Percentiles rank a stretch among this genome's conserved stretches.
Conservation (phyloP, 257 asterid genomes). For the Eucommia ulmoides region DNA sequence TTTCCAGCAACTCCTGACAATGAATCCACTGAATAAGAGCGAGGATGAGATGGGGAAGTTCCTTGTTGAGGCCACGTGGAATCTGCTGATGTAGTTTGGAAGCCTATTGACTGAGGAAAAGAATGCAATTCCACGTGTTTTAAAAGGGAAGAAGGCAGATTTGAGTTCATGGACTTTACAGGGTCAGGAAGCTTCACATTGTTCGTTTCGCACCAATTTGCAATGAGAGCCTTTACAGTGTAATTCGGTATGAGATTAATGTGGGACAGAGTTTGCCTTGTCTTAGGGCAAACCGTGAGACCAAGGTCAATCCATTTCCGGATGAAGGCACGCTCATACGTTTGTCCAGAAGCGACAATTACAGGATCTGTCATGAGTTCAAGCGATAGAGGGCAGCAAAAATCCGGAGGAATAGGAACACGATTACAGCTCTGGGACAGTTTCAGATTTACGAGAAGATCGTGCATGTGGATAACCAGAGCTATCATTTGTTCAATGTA, state of each 20-base stretch:
- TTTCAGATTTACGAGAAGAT: conserved; percentile 14
- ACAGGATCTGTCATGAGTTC: conserved; percentile 34
- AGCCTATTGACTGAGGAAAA: conserved; percentile 14
- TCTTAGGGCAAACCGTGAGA: conserved; percentile 28
- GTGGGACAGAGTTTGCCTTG: conserved; percentile 23
- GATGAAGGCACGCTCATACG: conserved; percentile 24
- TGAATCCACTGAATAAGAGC: conserved; percentile 19
- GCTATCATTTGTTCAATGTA: conserved; percentile 24
- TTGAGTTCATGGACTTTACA: conserved; percentile 16
- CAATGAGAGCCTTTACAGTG: conserved; percentile 27
- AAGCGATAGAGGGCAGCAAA: conserved; percentile 29
- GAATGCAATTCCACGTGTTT: conserved; percentile 11
- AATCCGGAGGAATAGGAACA: conserved; percentile 28
- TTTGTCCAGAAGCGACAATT: conserved; percentile 30
- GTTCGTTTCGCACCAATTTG: conserved; percentile 25
- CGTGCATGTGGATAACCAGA: conserved; percentile 25
- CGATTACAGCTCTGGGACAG: conserved; percentile 25
- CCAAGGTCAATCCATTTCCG: conserved; percentile 29
- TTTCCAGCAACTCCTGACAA: conserved; percentile 15
- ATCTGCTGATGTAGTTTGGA: conserved; percentile 20
- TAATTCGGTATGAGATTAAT: conserved; percentile 26
- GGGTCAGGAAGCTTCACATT: conserved; percentile 25
- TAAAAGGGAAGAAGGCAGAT: conserved; percentile 20
- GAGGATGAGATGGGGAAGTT: conserved; percentile 12
- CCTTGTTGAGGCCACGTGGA: conserved; percentile 13